Evolutionary conservation across 441 rosid species (phyloP).

Genomic region (Sinapis alba): DNA sequence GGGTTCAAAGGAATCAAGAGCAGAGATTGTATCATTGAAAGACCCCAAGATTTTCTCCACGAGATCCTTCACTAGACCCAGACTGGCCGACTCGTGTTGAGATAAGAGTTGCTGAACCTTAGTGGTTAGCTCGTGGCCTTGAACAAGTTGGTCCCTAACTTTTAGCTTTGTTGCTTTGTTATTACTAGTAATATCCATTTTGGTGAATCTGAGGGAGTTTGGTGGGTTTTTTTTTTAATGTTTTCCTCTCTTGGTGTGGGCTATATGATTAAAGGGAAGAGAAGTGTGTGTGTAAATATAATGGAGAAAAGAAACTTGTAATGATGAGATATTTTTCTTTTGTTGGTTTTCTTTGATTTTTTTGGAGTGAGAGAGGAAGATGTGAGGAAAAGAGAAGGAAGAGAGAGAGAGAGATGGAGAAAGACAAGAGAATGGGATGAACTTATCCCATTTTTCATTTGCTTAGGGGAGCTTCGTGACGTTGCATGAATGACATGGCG

Average conservation of each 20-base stretch:
- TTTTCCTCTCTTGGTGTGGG: conserved; percentile 11
- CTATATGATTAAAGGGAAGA: conserved; percentile 27
- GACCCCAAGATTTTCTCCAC: conserved; percentile 48
- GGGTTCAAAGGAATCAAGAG: conserved; percentile 32
- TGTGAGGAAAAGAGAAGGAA: conserved; percentile 29
- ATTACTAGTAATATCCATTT: conserved; percentile 38
- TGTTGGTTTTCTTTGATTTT: neutral
- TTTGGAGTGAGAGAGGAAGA: conserved; percentile 19
- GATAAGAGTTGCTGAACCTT: conserved; percentile 52
- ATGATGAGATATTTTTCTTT: conserved; percentile 18
- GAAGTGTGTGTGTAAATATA: conserved; percentile 30
- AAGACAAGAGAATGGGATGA: conserved; percentile 11
- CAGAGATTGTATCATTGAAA: conserved; percentile 46
- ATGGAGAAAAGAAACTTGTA: conserved; percentile 22
- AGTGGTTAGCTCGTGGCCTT: conserved; percentile 49
- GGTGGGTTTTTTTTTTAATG: neutral
- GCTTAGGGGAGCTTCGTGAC: conserved; percentile 23
- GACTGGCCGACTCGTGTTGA: conserved; percentile 14
- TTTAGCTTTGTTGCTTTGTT: conserved; percentile 26
- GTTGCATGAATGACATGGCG: neutral
- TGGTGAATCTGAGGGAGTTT: conserved; percentile 2
- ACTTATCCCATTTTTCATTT: conserved; percentile 17
- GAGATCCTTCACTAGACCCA: conserved; percentile 38
- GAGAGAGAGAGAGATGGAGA: conserved; percentile 24
- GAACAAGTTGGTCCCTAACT: conserved; percentile 42